Evolutionary conservation across 2,329 filamentous ascomycete species (phyloP).

Genomic region (Ophiostoma perfectum): DNA sequence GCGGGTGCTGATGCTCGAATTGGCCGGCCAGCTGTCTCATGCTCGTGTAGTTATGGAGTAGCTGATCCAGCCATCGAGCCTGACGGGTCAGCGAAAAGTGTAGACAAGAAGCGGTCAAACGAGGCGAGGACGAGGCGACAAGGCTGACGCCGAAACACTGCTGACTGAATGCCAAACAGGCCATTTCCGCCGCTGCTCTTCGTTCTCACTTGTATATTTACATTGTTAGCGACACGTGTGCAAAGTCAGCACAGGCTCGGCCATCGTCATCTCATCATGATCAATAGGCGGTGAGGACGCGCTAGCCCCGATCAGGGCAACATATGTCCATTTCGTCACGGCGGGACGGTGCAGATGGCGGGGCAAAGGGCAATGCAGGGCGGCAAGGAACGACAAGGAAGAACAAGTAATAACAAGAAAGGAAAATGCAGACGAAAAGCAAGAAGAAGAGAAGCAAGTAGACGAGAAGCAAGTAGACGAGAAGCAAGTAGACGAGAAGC

Average conservation of each 20-base stretch:
- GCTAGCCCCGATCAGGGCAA: conserved; percentile 9
- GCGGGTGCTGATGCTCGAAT: background rate
- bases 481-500: too few species aligned
- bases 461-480: background rate
- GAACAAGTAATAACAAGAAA: background rate
- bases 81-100: background rate
- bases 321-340: background rate
- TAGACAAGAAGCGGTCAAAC: background rate
- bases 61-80: background rate
- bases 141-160: background rate
- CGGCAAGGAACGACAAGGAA: conserved; percentile 6
- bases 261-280: background rate
- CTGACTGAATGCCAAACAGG: background rate
- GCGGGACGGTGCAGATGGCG: background rate
- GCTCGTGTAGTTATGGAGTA: background rate
- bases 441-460: background rate
- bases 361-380: conserved; percentile 4
- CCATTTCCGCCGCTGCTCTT: background rate
- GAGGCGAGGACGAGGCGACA: background rate
- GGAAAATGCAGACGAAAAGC: background rate
- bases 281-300: conserved; percentile 13
- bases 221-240: background rate
- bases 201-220: background rate
- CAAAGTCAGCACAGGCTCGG: background rate
- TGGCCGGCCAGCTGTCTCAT: too few species aligned